Base-by-base conservation (phyloP, 805 yeast species). In the Sugiyamaella americana region DNA sequence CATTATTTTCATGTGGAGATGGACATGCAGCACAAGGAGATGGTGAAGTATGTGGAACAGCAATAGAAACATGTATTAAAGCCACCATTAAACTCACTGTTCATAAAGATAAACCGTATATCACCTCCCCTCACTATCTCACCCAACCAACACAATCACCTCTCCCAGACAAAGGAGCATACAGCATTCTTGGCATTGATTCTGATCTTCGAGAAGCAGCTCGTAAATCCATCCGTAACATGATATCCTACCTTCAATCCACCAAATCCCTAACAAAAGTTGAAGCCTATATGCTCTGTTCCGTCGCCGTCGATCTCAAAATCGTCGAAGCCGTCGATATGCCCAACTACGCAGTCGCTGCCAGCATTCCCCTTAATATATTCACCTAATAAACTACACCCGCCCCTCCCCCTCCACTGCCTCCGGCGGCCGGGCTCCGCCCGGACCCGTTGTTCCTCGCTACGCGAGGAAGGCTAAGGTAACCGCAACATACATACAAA, bases 361-460 rank as follows among this genome's bases (percentile, higher is more conserved):
- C 48, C 16, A 19, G 41, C 16, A 24, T 47, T 16, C 47, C 50
- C n/a, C 43, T 47, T 26, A 21, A 26, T 23, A 43, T 43, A 32
- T 47, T 47, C 34, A 38, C 75, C 58, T 41, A 19, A 24, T 30
- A 42, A 39, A 62, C 73, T 67, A 17, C 71, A 70, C 1, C 13
- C 11, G 32, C 13, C 11, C 8, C 32, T 26, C 8, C 32, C 32
- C 13, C 32, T 13, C 13, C 11, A 26, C 32, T 26, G 13, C 32
- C 32, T 26, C 32, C 32, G 32, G 32, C 32, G 32, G 32, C 32
- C 13, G 32, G 32, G 32, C 32, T 26, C 11, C 32, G 32, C 32
- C 32, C 32, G 32, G 13, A 8, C 32, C 32, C 32, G 32, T 13
- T 26, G 32, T 13, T 26, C 32, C 32, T 26, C 32, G 8, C 32